phyloP scores from a whole-genome alignment of 1,284 basidiomycete genomes.

The Lentinula novae-zelandiae region DNA sequence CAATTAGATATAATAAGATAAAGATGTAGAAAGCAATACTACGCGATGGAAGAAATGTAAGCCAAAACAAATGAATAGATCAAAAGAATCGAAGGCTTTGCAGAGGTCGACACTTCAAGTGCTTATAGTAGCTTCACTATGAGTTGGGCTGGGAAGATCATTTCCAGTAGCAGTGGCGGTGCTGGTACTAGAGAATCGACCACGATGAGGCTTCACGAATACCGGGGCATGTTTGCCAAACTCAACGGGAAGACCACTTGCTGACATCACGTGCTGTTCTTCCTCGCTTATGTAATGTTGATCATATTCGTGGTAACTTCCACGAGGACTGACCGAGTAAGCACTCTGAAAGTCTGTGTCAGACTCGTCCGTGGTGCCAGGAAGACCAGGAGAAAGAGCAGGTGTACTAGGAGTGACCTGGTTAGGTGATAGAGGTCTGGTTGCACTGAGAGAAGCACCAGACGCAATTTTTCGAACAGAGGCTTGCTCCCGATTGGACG shows the following conservation, averaged over 20 bases:
- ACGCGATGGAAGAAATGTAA: background rate
- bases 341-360: conserved; percentile 84
- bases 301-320: conserved; percentile 49
- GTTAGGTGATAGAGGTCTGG: conserved; percentile 28
- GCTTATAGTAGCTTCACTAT: conserved; percentile 34
- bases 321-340: conserved; percentile 69
- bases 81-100: background rate
- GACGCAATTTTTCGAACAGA: conserved; percentile 33
- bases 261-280: conserved; percentile 14
- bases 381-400: conserved; percentile 37
- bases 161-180: conserved; percentile 31
- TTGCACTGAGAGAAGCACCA: conserved; percentile 29
- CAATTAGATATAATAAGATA: background rate
- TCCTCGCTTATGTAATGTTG: conserved; percentile 21
- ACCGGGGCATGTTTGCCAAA: conserved; percentile 18
- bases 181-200: conserved; percentile 44
- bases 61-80: conserved; percentile 1
- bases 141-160: conserved; percentile 30
- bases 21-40: background rate
- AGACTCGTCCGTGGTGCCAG: conserved; percentile 65
- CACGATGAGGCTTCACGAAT: conserved; percentile 26
- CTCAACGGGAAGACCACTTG: conserved; percentile 22
- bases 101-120: conserved; percentile 16
- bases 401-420: conserved; percentile 34
- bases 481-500: conserved; percentile 21